Base-by-base conservation (phyloP, 176 grass and related monocot genomes). In the Hyparrhenia diplandra region DNA sequence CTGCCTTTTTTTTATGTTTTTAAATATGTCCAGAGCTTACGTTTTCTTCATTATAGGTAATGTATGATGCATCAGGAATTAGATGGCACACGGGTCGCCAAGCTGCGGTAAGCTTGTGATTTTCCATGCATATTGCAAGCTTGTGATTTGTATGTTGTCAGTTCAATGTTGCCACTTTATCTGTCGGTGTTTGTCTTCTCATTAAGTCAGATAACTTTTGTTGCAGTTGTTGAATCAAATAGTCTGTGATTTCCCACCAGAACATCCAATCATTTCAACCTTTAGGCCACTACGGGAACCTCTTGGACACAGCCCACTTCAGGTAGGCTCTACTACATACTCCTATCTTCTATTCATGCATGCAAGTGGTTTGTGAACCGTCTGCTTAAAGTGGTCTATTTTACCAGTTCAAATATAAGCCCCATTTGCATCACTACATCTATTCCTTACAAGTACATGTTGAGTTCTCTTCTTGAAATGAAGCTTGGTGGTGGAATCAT, bases 11-110 rank as follows among this genome's bases (percentile, higher is more conserved):
- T 70, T 4, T 10, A 6, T 21, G 25, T 10, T 25, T 71, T 4
- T 16, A 8, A 71, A 66, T 42, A 40, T 55, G 13, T 35, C 65
- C 31, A 80, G 77, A 84, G 39, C 66, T 42, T 83, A 41, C 20
- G n/a, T 47, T 59, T 76, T 55, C 24, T 80, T 25, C 10, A 7
- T 61, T 71, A 49, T 76, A 99, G 97, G 97, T 99, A 58, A 99
- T 99, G 97, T 99, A 99, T 90, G 97, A 99, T 85, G 92, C 97
- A 80, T 99, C 97, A 74, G 97, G 97, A 78, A 80, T 99, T 69
- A 83, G 97, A 69, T 91, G 87, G 67, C 97, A 99, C 92, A 92
- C 97, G 30, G 97, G 97, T 75, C 87, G 93, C 29, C 97, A 99
- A 89, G 97, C 97, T 88, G 93, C 88, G 64, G 97, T 99, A 96